Evolutionary conservation across 106 monocot species (phyloP).

Genomic region (Acorus gramineus): DNA sequence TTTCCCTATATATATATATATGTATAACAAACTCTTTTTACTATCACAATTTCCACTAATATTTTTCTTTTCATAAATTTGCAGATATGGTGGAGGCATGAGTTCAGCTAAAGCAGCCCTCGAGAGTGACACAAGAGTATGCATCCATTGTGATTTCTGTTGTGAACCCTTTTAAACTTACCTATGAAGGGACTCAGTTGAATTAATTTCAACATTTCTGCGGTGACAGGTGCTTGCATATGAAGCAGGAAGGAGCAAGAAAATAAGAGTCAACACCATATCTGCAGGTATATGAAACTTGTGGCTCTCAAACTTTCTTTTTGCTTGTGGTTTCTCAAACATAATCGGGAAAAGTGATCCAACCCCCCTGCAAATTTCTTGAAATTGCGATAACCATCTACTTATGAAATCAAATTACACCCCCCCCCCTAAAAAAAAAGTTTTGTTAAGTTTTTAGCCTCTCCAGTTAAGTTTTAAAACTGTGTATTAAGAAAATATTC

Average conservation of each 20-base stretch:
- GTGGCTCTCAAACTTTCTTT: no score
- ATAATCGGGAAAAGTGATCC: no score
- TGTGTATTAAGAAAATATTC: background rate
- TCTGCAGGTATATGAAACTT: slow-evolving; percentile 59
- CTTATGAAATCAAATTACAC: no score
- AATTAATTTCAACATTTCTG: no score
- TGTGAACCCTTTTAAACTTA: no score
- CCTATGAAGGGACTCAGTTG: no score
- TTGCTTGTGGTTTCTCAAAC: no score
- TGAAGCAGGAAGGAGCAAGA: slow-evolving; percentile 84
- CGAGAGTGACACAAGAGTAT: slow-evolving; percentile 88
- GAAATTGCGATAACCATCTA: no score
- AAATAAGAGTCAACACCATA: slow-evolving; percentile 91
- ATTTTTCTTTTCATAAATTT: background rate
- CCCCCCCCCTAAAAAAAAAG: no score
- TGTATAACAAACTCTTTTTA: background rate
- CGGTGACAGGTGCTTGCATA: slow-evolving; percentile 66
- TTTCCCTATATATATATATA: background rate
- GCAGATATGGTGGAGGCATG: slow-evolving; percentile 91
- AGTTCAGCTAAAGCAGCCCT: slow-evolving; percentile 95
- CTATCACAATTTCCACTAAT: background rate
- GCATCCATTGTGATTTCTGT: background rate
- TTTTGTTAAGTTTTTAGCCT: no score
- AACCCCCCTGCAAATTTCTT: no score
- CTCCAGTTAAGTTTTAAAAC: background rate